Evolutionary conservation across 192 early-diverging fungal species (phyloP).

Genomic region (Coemansia sp.): DNA sequence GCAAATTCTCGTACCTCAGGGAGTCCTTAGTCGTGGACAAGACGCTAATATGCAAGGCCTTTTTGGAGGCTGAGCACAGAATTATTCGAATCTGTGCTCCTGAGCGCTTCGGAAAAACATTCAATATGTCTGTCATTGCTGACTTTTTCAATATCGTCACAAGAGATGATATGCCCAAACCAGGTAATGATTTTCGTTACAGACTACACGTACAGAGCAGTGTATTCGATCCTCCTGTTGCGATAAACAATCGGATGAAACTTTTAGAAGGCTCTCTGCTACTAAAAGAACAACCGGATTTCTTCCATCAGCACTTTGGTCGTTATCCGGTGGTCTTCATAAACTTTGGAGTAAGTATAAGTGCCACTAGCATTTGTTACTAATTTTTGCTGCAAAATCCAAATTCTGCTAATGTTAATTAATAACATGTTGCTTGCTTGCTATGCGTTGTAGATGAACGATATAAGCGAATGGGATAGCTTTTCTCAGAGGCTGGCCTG

Average conservation of each 20-base stretch:
- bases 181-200: not conserved
- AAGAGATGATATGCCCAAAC: not conserved
- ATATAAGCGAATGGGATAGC: not conserved
- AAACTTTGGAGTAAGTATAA: not conserved
- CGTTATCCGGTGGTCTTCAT: constrained; percentile 4
- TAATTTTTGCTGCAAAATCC: not conserved
- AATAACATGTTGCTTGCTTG: not conserved
- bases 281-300: not conserved
- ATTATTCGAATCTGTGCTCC: constrained; percentile 6
- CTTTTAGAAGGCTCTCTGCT: not conserved
- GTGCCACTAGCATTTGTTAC: not conserved
- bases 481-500: not conserved
- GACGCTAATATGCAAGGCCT: constrained; percentile 14
- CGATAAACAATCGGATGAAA: not conserved
- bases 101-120: constrained; percentile 1
- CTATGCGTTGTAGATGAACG: not conserved
- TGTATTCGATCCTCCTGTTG: not conserved
- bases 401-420: not conserved
- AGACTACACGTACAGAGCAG: not conserved
- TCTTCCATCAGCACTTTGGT: not conserved
- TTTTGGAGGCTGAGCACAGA: constrained; percentile 2
- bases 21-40: not conserved
- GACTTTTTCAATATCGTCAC: not conserved
- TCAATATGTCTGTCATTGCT: not conserved
- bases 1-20: not conserved